A percentile compares a stretch with the other conserved stretches of the same genome.
phyloP scores from a whole-genome alignment of 2,329 filamentous ascomycete genomes.

The Cadophora sp. region DNA sequence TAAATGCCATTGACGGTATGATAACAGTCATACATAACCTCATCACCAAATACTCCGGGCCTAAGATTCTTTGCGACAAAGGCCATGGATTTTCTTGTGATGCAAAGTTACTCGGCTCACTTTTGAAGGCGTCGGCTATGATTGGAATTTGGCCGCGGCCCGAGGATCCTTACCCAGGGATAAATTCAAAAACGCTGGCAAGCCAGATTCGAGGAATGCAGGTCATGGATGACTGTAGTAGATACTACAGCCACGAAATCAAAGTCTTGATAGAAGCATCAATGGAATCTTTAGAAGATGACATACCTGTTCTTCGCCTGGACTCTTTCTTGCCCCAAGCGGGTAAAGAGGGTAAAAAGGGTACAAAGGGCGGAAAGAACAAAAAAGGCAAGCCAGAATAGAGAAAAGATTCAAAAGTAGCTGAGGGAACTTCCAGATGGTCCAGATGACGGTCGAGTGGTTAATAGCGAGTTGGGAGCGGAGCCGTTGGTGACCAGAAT shows the following conservation, averaged over 20 bases:
- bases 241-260: constrained; percentile 1
- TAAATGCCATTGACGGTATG: constrained; percentile 11
- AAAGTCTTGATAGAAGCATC: neutral
- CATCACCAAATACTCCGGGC: constrained; percentile 19
- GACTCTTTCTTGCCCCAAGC: neutral
- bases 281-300: neutral
- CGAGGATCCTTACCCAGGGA: constrained; percentile 6
- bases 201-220: constrained; percentile 14
- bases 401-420: neutral
- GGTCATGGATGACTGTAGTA: constrained; percentile 5
- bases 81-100: constrained; percentile 20
- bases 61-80: constrained; percentile 13
- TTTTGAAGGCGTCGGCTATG: constrained; percentile 8
- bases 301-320: neutral
- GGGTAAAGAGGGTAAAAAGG: neutral
- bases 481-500: no score
- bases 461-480: no score
- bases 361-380: neutral
- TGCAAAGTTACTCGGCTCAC: constrained; percentile 10
- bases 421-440: neutral
- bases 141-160: constrained; percentile 16
- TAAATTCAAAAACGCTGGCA: constrained; percentile 4
- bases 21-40: constrained; percentile 18
- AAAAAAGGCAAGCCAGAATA: neutral
- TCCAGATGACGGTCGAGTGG: no score